phyloP scores from a whole-genome alignment of 345 rosid genomes.

The Lenwebbia sp. region DNA sequence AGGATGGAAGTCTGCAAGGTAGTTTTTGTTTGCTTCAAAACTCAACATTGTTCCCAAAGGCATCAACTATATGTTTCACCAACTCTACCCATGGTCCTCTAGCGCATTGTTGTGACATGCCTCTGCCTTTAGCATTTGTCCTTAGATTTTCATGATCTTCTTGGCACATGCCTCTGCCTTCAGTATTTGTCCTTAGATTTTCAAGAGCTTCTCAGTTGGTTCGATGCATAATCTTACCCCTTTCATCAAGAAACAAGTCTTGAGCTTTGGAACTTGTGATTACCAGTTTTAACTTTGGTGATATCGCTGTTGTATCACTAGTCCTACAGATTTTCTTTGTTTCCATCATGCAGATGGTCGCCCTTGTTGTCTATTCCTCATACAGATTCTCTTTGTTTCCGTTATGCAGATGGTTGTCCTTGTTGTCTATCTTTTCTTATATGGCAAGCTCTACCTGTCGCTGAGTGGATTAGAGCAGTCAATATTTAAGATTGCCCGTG shows the following conservation, averaged over 20 bases:
- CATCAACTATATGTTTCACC: background rate
- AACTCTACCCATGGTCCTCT: background rate
- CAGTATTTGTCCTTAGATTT: background rate
- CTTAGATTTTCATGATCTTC: background rate
- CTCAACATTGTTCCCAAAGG: background rate
- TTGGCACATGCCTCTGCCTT: background rate
- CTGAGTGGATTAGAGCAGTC: slow-evolving; percentile 87
- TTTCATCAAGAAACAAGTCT: background rate
- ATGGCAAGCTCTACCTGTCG: slow-evolving; percentile 78
- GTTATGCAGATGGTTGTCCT: slow-evolving; percentile 62
- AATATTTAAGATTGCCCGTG: slow-evolving; percentile 50
- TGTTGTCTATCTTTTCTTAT: slow-evolving; percentile 65
- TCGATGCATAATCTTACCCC: background rate
- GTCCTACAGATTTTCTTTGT: background rate
- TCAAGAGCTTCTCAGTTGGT: background rate
- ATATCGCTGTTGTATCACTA: background rate
- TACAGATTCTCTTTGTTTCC: background rate
- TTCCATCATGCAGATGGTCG: background rate
- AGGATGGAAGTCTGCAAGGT: background rate
- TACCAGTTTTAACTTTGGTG: background rate
- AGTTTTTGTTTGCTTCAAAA: background rate
- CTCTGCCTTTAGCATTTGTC: background rate
- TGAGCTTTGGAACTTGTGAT: background rate
- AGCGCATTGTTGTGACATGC: background rate
- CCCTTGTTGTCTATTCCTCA: background rate